Evolutionary conservation across 2,329 filamentous ascomycete species (phyloP).

Genomic region (Orbilia blumenaviensis): DNA sequence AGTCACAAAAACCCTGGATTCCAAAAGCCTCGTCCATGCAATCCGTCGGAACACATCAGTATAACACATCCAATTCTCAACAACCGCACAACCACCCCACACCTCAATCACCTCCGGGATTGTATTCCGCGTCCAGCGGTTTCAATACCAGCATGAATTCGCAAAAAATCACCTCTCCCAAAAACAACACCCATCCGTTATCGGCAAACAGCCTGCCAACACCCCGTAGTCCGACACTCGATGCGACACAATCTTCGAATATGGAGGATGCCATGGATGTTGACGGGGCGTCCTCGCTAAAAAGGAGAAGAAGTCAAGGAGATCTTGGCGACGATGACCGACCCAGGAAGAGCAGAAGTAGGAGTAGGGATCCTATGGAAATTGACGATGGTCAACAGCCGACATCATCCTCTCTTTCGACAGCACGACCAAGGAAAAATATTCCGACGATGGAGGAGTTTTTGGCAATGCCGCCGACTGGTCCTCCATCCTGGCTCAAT

Average conservation of each 20-base stretch:
- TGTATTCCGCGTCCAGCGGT: constrained; percentile 54
- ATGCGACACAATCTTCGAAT: constrained; percentile 26
- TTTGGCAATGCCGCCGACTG: constrained; percentile 51
- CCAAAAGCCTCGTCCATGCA: constrained; percentile 47
- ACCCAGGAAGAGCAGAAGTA: constrained; percentile 48
- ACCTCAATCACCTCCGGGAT: constrained; percentile 47
- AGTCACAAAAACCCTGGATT: constrained; percentile 45
- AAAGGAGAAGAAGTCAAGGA: constrained; percentile 50
- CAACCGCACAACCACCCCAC: constrained; percentile 53
- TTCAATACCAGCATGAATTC: constrained; percentile 52
- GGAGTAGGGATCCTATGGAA: constrained; percentile 51
- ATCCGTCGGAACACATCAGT: constrained; percentile 54
- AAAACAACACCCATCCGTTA: constrained; percentile 20
- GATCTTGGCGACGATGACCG: constrained; percentile 48
- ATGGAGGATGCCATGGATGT: constrained; percentile 48
- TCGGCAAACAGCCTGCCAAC: constrained; percentile 46
- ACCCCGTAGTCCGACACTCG: constrained; percentile 43
- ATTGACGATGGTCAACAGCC: constrained; percentile 29
- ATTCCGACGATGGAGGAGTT: constrained; percentile 52
- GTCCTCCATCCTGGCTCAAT: constrained; percentile 53
- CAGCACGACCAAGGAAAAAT: constrained; percentile 37
- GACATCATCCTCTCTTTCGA: constrained; percentile 28
- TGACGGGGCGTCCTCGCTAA: constrained; percentile 35
- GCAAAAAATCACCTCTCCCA: constrained; percentile 46
- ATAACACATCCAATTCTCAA: constrained; percentile 54